Percentiles rank a stretch among this genome's conserved stretches.
Evolutionary conservation across 2,329 filamentous ascomycete species (phyloP).

Genomic region (Pyrenophora tritici-repentis): DNA sequence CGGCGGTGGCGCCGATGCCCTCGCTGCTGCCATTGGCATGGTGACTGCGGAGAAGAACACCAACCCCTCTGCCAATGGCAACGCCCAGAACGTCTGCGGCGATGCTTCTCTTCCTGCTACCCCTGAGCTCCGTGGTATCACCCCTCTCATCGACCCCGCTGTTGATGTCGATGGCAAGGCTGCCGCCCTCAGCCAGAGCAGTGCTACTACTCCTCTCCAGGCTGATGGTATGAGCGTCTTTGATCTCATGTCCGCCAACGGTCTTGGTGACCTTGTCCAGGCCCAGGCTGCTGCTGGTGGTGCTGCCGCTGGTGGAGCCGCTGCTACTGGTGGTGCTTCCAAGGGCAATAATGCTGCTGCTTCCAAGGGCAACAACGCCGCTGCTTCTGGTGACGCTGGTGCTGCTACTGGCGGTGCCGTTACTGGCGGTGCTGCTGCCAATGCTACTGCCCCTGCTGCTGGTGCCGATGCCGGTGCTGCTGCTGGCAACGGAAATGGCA

Average conservation of each 20-base stretch:
- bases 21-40: constrained; percentile 65
- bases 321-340: constrained; percentile 11
- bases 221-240: constrained; percentile 69
- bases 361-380: neutral
- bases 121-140: constrained; percentile 65
- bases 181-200: constrained; percentile 64
- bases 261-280: constrained; percentile 65
- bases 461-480: constrained; percentile 15
- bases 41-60: constrained; percentile 75
- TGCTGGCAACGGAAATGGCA: constrained; percentile 15
- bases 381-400: neutral
- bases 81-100: constrained; percentile 65
- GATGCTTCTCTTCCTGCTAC: constrained; percentile 67
- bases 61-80: constrained; percentile 66
- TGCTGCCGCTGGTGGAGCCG: constrained; percentile 40
- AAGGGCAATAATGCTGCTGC: constrained; percentile 19
- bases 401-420: constrained; percentile 9
- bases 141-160: constrained; percentile 69
- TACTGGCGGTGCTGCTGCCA: constrained; percentile 9
- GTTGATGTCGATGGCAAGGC: constrained; percentile 62
- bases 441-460: constrained; percentile 22
- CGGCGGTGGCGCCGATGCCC: constrained; percentile 63
- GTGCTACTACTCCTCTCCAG: constrained; percentile 59
- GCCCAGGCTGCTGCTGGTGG: constrained; percentile 46
- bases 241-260: constrained; percentile 64